Evolutionary conservation across 768 basidiomycete species (phyloP).

Genomic region (Russula compacta): DNA sequence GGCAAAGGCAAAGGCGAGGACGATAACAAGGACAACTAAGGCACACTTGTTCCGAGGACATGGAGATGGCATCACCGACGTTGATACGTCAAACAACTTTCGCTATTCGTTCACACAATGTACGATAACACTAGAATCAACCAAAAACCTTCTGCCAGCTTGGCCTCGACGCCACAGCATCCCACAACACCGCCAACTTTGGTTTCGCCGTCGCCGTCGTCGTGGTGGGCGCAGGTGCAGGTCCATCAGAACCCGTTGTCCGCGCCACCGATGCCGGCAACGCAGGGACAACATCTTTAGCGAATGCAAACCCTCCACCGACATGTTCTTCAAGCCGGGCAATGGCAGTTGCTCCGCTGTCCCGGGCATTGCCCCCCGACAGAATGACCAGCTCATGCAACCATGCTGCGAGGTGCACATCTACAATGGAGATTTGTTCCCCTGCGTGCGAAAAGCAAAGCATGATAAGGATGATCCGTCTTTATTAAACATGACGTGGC

Average conservation of each 20-base stretch:
- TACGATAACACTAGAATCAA: not conserved
- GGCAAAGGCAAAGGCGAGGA: too few relatives aligned
- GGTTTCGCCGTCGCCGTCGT: conserved; percentile 23
- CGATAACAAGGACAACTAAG: too few relatives aligned
- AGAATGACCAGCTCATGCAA: conserved; percentile 50
- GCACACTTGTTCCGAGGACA: too few relatives aligned
- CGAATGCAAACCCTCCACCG: conserved; percentile 37
- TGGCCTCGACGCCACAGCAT: conserved; percentile 47
- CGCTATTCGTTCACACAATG: not conserved
- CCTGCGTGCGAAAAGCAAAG: conserved; percentile 35
- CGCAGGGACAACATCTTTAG: conserved; percentile 20
- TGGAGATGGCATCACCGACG: not conserved
- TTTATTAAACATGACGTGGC: conserved; percentile 19
- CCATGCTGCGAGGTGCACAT: conserved; percentile 76
- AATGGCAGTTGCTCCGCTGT: conserved; percentile 44
- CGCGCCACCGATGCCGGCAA: conserved; percentile 19
- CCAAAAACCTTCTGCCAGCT: conserved; percentile 67
- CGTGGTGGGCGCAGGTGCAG: not conserved
- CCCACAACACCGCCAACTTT: conserved; percentile 61
- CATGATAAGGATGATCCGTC: not conserved
- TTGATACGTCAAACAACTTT: not conserved
- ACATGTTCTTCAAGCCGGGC: conserved; percentile 44
- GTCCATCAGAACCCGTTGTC: conserved; percentile 11
- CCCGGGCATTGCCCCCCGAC: conserved; percentile 41
- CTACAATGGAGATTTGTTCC: conserved; percentile 75